Evolutionary conservation across 495 filamentous ascomycete species (phyloP).

Genomic region (Hamigera avellanea): DNA sequence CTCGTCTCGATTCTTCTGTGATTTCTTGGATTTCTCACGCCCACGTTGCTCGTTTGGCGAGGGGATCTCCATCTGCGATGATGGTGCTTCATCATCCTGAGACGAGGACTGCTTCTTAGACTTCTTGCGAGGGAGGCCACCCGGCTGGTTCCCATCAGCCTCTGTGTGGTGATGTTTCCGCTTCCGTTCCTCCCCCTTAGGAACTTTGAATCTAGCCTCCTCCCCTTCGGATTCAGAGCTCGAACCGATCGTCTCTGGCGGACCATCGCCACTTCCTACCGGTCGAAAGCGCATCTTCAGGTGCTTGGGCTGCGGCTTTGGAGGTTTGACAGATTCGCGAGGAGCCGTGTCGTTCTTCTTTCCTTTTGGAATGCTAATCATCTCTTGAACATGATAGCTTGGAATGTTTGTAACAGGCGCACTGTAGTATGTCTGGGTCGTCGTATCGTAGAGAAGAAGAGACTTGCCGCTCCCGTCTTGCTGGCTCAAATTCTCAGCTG

Average conservation of each 20-base stretch:
- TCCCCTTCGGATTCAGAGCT: conserved; percentile 36
- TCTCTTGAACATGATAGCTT: conserved; percentile 34
- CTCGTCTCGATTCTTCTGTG: conserved; percentile 20
- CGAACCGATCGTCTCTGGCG: conserved; percentile 36
- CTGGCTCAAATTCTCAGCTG: conserved; percentile 24
- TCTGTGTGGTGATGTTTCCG: conserved; percentile 30
- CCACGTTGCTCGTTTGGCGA: conserved; percentile 7
- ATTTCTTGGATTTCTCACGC: conserved; percentile 29
- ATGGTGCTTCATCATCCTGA: conserved; percentile 7
- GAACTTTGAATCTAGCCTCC: conserved; percentile 26
- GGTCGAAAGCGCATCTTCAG: conserved; percentile 50
- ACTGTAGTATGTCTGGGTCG: conserved; percentile 20
- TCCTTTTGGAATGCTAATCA: conserved; percentile 24
- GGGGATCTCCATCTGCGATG: neutral
- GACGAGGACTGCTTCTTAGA: conserved; percentile 27
- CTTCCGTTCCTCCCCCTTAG: conserved; percentile 24
- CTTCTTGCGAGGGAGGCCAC: conserved; percentile 27
- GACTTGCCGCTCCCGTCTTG: conserved; percentile 19
- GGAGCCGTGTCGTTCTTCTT: conserved; percentile 20
- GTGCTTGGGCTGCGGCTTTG: conserved; percentile 43
- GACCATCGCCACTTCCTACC: conserved; percentile 33
- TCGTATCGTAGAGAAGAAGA: conserved; percentile 26
- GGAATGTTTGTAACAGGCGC: conserved; percentile 21
- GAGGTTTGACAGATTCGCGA: conserved; percentile 27
- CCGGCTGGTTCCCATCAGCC: conserved; percentile 17